Conservation (phyloP, 805 yeast species). For the Saccharomycopsis fermentans region DNA sequence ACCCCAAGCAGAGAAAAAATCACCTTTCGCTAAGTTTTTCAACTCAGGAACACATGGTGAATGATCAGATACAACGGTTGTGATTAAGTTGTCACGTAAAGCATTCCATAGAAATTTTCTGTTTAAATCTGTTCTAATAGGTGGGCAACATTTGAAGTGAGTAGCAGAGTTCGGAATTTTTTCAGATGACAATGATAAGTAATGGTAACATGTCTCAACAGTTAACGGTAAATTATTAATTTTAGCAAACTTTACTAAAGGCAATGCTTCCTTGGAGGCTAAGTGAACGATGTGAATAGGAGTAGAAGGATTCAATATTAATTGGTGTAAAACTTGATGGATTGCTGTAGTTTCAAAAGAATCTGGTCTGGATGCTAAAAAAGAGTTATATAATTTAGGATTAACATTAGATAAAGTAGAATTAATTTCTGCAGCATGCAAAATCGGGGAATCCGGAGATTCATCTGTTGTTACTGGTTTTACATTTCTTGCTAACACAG, state of each 20-base stretch:
- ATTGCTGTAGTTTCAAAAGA: slow-evolving; percentile 80
- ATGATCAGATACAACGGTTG: slow-evolving; percentile 89
- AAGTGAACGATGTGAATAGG: slow-evolving; percentile 85
- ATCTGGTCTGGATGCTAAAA: slow-evolving; percentile 82
- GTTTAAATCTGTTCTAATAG: slow-evolving; percentile 71
- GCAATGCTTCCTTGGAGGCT: slow-evolving; percentile 77
- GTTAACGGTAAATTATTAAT: slow-evolving; percentile 49
- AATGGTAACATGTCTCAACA: slow-evolving; percentile 94
- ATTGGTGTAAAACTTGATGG: slow-evolving; percentile 45
- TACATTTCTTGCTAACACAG: slow-evolving; percentile 10
- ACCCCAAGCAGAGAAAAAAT: slow-evolving; percentile 92
- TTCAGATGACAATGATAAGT: slow-evolving; percentile 70
- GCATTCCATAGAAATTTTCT: slow-evolving; percentile 72
- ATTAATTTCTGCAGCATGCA: slow-evolving; percentile 34
- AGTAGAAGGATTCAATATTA: slow-evolving; percentile 41
- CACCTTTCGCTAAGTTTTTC: slow-evolving; percentile 73
- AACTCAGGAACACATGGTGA: slow-evolving; percentile 93
- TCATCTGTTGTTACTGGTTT: neutral
- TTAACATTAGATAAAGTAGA: slow-evolving; percentile 36
- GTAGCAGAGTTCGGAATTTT: slow-evolving; percentile 68
- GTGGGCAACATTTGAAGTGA: slow-evolving; percentile 91
- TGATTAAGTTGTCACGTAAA: slow-evolving; percentile 49
- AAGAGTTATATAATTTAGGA: slow-evolving; percentile 59
- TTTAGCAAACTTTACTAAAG: slow-evolving; percentile 55
- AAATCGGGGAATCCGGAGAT: slow-evolving; percentile 31